Conservation (phyloP, 2,329 filamentous ascomycete species). For the Dryadomyces quercivorus region DNA sequence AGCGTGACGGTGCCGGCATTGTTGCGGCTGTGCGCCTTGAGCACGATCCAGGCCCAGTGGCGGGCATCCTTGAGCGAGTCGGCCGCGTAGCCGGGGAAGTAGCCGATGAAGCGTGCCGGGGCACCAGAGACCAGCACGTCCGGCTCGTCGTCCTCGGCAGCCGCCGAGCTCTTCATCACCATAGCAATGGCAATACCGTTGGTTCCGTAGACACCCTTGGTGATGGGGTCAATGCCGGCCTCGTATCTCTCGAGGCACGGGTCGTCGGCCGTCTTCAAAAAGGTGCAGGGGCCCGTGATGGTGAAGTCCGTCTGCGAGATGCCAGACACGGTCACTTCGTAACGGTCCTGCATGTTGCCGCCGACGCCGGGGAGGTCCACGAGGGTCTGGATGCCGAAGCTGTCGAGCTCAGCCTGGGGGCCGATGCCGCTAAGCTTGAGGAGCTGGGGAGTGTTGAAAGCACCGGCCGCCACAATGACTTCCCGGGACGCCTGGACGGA, state of each 20-base stretch:
- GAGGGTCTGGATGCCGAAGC: conserved; percentile 19
- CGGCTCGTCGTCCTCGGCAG: conserved; percentile 21
- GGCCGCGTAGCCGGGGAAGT: conserved; percentile 24
- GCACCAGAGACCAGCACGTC: conserved; percentile 27
- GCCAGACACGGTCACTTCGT: conserved; percentile 16
- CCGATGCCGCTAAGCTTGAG: conserved; percentile 41
- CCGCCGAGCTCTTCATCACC: background rate
- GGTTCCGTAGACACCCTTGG: conserved; percentile 1
- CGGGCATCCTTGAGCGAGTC: conserved; percentile 21
- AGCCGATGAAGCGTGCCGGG: conserved; percentile 26
- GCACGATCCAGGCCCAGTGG: conserved; percentile 31
- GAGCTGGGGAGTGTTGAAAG: conserved; percentile 41
- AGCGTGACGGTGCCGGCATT: conserved; percentile 49
- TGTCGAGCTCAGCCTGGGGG: conserved; percentile 14
- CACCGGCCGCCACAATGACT: conserved; percentile 23
- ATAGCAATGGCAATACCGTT: conserved; percentile 3
- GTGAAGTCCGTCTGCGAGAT: conserved; percentile 1
- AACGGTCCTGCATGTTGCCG: conserved; percentile 34
- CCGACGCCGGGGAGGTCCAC: conserved; percentile 37
- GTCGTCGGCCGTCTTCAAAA: background rate
- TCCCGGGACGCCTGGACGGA: conserved; percentile 12
- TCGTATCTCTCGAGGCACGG: background rate
- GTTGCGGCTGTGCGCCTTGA: conserved; percentile 54
- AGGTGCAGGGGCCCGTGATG: conserved; percentile 1
- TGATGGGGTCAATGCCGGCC: conserved; percentile 2